Evolutionary conservation across 306 rosid species (phyloP), one percentile per base, ranked within the genome.

Genomic region (Psophocarpus tetragonolobus): DNA sequence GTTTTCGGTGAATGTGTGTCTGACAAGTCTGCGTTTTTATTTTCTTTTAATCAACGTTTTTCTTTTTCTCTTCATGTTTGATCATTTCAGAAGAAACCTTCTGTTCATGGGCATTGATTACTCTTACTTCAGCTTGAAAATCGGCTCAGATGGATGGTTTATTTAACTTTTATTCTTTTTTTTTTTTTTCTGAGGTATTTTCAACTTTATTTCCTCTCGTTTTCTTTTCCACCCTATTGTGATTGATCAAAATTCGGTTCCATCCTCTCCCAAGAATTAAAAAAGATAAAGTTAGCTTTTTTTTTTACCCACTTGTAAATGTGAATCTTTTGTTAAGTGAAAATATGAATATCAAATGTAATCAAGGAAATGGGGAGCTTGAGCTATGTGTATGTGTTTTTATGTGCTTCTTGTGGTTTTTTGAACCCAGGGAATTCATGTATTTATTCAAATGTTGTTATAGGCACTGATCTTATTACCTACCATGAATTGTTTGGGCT

Each of bases 401-500:
- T 42, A 12, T 60, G 42, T 80, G 58, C 57, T 77, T 41, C 50
- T 73, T 71, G 41, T 39, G 68, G 32, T 11, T 79, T 61, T 79
- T 60, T 71, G 76, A 58, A 41, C 42, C 42, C 42, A 14, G 73
- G 80, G 54, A 71, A 48, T 68, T 83, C 63, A 81, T 61, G 64
- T 84, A 14, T 30, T 50, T 42, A 21, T 79, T 70, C 27, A 44
- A 54, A 18, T 81, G 53, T 23, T 83, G 60, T 81, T 83, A 44
- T 38, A 73, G 68, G 67, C 77, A 65, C 71, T 87, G 88, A 80
- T 83, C 82, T 58, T 53, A 62, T 58, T 70, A 70, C 84, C 71
- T 60, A 45, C 73, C 80, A 86, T 84, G 93, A 84, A 75, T 64
- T 73, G 78, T 77, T 53, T 79, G 82, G 82, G 85, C 21, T 87